Percentiles rank a stretch among this genome's conserved stretches.
These are phyloP conservation scores for Lithospermum erythrorhizon DNA, from an alignment of 257 asterid genomes.

Conservation along the genomic window DNA sequence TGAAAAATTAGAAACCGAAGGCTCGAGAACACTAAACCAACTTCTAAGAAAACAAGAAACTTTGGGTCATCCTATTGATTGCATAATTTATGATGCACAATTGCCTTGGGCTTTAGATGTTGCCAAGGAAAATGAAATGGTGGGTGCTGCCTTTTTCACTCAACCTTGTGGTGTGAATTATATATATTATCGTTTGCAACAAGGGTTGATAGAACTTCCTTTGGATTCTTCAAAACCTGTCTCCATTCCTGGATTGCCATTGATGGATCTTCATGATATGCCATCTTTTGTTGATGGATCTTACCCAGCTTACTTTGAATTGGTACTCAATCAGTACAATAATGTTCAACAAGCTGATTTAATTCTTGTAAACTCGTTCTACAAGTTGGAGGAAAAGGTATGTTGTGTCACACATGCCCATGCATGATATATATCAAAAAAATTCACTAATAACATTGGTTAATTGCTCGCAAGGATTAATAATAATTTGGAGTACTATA, in stretches of 20 bases:
- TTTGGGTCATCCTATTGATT: conserved; percentile 25
- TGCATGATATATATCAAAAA: background rate
- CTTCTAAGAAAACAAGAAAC: conserved; percentile 26
- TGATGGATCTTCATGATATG: conserved; percentile 40
- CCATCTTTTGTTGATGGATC: conserved; percentile 60
- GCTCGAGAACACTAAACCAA: conserved; percentile 29
- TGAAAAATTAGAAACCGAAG: conserved; percentile 21
- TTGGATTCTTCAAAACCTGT: conserved; percentile 28
- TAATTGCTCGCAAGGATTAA: too few relatives aligned
- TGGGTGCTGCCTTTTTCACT: conserved; percentile 52
- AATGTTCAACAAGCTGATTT: conserved; percentile 63
- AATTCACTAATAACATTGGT: background rate
- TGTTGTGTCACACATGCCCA: background rate
- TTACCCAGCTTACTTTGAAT: conserved; percentile 54
- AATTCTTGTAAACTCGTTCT: conserved; percentile 52
- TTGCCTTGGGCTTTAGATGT: conserved; percentile 70
- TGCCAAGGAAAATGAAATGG: conserved; percentile 23
- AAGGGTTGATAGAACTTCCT: conserved; percentile 38
- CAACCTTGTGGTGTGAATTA: conserved; percentile 68
- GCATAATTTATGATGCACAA: conserved; percentile 57
- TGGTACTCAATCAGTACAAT: conserved; percentile 42
- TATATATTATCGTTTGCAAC: conserved; percentile 40
- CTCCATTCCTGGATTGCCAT: conserved; percentile 53
- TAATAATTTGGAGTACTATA: too few relatives aligned
- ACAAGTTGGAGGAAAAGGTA: conserved; percentile 54